Percentiles rank a stretch among this genome's conserved stretches.
These are phyloP conservation scores for Thalassiosira sp. DNA, from an alignment of 352 stramenopile genomes.

Conservation along the genomic window DNA sequence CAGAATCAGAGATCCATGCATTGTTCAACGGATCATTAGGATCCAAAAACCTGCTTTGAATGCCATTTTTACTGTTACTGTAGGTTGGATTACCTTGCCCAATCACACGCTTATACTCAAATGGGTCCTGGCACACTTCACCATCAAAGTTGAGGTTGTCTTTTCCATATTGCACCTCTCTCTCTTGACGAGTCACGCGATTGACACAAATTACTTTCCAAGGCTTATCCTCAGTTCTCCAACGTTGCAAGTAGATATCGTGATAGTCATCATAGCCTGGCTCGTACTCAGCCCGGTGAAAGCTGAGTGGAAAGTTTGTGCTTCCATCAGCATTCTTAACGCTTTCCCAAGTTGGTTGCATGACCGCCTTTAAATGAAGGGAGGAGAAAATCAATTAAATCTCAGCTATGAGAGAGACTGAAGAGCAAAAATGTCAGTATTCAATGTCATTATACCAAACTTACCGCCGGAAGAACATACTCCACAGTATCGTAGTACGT, in stretches of 20 bases:
- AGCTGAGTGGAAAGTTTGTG: conserved; percentile 92
- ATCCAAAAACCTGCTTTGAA: conserved; percentile 91
- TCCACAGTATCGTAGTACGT: conserved; percentile 95
- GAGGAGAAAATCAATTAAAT: no score
- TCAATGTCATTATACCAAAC: no score
- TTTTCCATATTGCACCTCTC: conserved; percentile 60
- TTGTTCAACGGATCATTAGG: conserved; percentile 89
- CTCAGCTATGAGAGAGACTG: no score
- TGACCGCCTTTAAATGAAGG: conserved; percentile 90
- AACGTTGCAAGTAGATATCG: conserved; percentile 96
- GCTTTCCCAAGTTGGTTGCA: conserved; percentile 96
- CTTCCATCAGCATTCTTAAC: conserved; percentile 84
- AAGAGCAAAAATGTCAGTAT: no score
- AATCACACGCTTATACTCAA: conserved; percentile 71
- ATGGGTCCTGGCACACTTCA: conserved; percentile 60
- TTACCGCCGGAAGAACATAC: conserved; percentile 94
- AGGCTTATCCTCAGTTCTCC: conserved; percentile 91
- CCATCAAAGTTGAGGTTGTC: conserved; percentile 57
- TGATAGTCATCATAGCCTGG: conserved; percentile 94
- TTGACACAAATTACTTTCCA: conserved; percentile 90
- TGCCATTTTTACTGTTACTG: conserved; percentile 56
- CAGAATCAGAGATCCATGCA: conserved; percentile 87
- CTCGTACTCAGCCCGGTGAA: conserved; percentile 93
- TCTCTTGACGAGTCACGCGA: conserved; percentile 55
- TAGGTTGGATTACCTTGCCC: conserved; percentile 74